Evolutionary conservation across 192 early-diverging fungal genomes (phyloP).

Genomic region (Coemansia interrupta): DNA sequence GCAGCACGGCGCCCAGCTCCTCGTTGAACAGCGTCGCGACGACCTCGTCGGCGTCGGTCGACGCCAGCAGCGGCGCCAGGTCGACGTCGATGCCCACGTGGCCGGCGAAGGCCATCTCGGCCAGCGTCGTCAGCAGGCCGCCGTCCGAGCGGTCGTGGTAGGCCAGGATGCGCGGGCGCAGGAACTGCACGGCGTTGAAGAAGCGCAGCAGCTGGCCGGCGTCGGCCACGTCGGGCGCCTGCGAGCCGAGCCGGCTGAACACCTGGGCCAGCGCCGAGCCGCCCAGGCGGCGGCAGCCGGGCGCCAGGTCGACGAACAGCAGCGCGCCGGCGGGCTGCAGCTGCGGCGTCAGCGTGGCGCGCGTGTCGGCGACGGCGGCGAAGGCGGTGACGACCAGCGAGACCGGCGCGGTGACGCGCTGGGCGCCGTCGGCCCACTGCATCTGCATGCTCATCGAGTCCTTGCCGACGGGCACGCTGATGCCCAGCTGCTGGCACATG

Average conservation of each 20-base stretch:
- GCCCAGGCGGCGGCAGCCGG: constrained; percentile 82
- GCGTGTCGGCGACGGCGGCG: constrained; percentile 79
- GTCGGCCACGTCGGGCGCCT: constrained; percentile 85
- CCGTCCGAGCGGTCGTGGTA: constrained; percentile 99
- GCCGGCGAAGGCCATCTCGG: constrained; percentile 96
- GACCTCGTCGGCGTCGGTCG: constrained; percentile 35
- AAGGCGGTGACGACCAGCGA: constrained; percentile 92
- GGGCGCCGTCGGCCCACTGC: constrained; percentile 41
- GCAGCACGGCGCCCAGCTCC: constrained; percentile 95
- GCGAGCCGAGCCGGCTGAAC: constrained; percentile 71
- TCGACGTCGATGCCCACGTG: constrained; percentile 79
- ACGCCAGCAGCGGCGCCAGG: constrained; percentile 39
- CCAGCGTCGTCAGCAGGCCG: constrained; percentile 86
- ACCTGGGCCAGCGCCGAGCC: constrained; percentile 95
- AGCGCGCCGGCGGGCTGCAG: constrained; percentile 59
- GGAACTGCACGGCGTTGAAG: constrained; percentile 69
- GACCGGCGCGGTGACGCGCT: constrained; percentile 82
- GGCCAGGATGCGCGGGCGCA: constrained; percentile 64
- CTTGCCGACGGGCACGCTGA: constrained; percentile 97
- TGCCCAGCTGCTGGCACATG: constrained; percentile 86
- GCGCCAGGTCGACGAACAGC: constrained; percentile 82
- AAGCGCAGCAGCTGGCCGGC: constrained; percentile 66
- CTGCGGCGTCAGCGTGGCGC: constrained; percentile 87
- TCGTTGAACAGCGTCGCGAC: constrained; percentile 86
- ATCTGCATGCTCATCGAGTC: constrained; percentile 99